Percentiles rank a stretch among this genome's conserved stretches.
Conservation (phyloP, 208 protist genomes). For the Herpetomonas samuelpessoai region DNA sequence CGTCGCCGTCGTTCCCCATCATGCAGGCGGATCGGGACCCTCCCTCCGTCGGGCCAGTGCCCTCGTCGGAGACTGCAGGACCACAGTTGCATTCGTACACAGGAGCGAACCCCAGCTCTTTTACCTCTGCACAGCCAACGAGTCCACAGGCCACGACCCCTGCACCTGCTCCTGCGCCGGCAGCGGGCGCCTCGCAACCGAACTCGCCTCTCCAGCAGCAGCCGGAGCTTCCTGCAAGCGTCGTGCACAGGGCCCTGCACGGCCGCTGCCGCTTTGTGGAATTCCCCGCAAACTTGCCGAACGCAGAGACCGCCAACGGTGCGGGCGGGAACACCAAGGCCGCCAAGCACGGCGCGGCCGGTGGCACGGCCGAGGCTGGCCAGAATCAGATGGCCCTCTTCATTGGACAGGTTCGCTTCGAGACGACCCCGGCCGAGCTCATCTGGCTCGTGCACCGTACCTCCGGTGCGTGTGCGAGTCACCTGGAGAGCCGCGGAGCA, state of each 20-base stretch:
- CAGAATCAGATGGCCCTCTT: slow-evolving; percentile 44
- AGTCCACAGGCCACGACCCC: not conserved
- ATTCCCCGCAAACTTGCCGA: slow-evolving; percentile 43
- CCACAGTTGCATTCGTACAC: no score
- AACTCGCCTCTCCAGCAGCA: no score
- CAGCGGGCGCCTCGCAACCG: no score
- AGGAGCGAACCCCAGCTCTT: no score
- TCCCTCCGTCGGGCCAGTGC: no score
- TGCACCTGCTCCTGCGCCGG: not conserved
- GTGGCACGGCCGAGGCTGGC: slow-evolving; percentile 7
- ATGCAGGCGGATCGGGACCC: no score
- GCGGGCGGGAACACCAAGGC: not conserved
- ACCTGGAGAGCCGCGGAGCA: slow-evolving; percentile 64
- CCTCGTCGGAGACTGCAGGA: no score
- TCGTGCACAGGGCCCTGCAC: slow-evolving; percentile 61
- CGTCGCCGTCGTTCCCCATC: no score
- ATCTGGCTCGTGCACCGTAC: slow-evolving; percentile 76
- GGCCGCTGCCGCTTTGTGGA: slow-evolving; percentile 72
- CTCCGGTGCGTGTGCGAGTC: slow-evolving; percentile 46
- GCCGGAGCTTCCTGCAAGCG: slow-evolving; percentile 34
- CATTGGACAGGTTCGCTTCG: slow-evolving; percentile 83
- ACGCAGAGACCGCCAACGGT: not conserved
- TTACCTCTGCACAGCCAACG: no score
- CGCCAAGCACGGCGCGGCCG: slow-evolving; percentile 2
- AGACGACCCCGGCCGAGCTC: slow-evolving; percentile 72